Conservation (phyloP, 2,329 filamentous ascomycete genomes). For the Diplodia intermedia region DNA sequence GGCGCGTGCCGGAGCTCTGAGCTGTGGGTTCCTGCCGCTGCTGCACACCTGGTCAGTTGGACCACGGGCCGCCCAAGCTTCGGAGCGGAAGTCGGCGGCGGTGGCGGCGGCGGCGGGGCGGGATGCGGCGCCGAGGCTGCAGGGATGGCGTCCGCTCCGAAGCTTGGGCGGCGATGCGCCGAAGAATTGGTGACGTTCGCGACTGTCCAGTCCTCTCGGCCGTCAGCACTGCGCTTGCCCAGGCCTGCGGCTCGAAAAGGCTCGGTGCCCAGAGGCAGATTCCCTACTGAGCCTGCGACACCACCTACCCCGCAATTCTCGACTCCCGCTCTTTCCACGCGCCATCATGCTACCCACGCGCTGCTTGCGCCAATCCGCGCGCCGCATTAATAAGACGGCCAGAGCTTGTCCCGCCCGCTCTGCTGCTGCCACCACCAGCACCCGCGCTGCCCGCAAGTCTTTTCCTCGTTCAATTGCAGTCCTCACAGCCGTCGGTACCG, state of each 20-base stretch:
- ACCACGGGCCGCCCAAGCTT: background rate
- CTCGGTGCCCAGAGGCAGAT: background rate
- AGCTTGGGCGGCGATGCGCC: conserved; percentile 15
- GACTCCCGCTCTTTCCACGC: background rate
- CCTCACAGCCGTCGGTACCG: conserved; percentile 52
- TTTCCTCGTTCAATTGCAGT: conserved; percentile 53
- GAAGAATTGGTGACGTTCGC: conserved; percentile 26
- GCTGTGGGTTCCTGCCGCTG: background rate
- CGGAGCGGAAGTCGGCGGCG: conserved; percentile 11
- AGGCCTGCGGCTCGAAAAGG: conserved; percentile 3
- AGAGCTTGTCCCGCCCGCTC: conserved; percentile 17
- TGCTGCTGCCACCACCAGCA: conserved; percentile 7
- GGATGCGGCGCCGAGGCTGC: conserved; percentile 8
- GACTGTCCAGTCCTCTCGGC: conserved; percentile 4
- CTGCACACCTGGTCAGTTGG: conserved; percentile 27
- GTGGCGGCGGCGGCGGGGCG: background rate
- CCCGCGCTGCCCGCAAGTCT: conserved; percentile 40
- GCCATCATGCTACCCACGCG: conserved; percentile 29
- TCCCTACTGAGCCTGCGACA: background rate
- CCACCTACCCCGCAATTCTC: conserved; percentile 3
- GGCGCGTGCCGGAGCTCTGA: conserved; percentile 11
- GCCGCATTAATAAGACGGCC: conserved; percentile 29
- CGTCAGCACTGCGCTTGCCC: conserved; percentile 10
- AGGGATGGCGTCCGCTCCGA: conserved; percentile 7
- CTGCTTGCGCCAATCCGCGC: conserved; percentile 32